Evolutionary conservation across 441 rosid genomes (phyloP), one percentile per base, ranked within the genome.

Genomic region (Adansonia rubrostipa): DNA sequence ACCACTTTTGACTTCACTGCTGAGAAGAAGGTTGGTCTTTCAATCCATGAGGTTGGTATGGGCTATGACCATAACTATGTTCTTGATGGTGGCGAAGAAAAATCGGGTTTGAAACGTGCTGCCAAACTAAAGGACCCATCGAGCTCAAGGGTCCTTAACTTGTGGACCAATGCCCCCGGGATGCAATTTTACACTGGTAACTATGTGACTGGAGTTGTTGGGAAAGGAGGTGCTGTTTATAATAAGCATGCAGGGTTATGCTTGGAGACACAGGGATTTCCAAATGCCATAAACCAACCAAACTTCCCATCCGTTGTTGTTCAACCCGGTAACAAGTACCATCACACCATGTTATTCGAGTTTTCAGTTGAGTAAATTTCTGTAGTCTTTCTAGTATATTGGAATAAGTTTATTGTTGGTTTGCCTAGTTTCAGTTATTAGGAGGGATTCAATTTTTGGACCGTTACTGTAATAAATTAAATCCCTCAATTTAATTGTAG

Each of bases 11-110:
- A 95, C 77, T 93, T 95, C 89, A 91, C 92, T 0, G 1, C 82
- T 0, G 97, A 91, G 90, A 93, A 91, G 83, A 90, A 74, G 80
- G 85, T 95, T 1, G 93, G 96, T 11, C 82, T 80, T 76, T 84
- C 86, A 0, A 89, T 95, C 48, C 84, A 83, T 40, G 95, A 91
- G 83, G 94, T 95, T 6, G 97, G 99, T 44, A 65, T 93, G 2
- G 97, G 97, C 22, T 93, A 92, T 36, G 99, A 95, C 76, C 97
- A 93, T 77, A 95, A 92, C 88, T 93, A 93, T 61, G 94, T 87
- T 53, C 87, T 95, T 57, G 94, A 87, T 80, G 79, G 88, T 20
- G 96, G 91, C 60, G 86, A 92, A 75, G 92, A 89, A 82, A 92
- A 90, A 60, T 81, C 69, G 0, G 96, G 97, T 45, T 71, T 95